A percentile compares a stretch with the other conserved stretches of the same genome.
Evolutionary conservation across 495 filamentous ascomycete genomes (phyloP).

Genomic region (Penicillium longicatenatum): DNA sequence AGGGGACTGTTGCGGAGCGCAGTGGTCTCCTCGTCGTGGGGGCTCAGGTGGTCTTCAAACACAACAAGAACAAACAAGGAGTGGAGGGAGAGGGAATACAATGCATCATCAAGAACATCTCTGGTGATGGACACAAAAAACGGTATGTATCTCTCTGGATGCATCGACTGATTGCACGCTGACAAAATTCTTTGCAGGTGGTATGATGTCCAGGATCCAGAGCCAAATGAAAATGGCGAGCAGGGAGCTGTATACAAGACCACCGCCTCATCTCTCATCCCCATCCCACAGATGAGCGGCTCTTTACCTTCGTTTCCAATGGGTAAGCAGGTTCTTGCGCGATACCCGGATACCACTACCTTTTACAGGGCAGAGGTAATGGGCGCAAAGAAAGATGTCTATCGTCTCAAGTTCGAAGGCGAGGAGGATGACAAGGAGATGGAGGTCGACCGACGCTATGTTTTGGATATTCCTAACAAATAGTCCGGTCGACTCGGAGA

Average conservation of each 20-base stretch:
- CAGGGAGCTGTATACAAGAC: constrained; percentile 75
- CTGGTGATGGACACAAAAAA: constrained; percentile 83
- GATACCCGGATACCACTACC: constrained; percentile 91
- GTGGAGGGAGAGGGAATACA: constrained; percentile 75
- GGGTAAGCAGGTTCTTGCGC: constrained; percentile 78
- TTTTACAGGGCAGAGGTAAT: constrained; percentile 97
- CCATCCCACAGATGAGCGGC: constrained; percentile 66
- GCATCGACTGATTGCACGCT: background rate
- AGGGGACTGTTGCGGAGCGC: constrained; percentile 51
- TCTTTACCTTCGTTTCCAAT: constrained; percentile 69
- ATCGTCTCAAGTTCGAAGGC: constrained; percentile 77
- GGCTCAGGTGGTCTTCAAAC: constrained; percentile 85
- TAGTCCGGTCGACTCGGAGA: constrained; percentile 18
- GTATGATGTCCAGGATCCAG: constrained; percentile 93
- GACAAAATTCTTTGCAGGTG: constrained; percentile 28
- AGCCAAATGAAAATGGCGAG: constrained; percentile 77
- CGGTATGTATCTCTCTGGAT: constrained; percentile 45
- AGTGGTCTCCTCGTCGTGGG: constrained; percentile 62
- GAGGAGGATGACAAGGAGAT: constrained; percentile 82
- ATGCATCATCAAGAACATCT: constrained; percentile 80
- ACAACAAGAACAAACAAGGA: constrained; percentile 68
- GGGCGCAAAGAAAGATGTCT: constrained; percentile 63
- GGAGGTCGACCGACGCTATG: constrained; percentile 76
- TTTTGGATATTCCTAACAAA: constrained; percentile 70
- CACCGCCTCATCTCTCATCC: constrained; percentile 76